Conservation (phyloP, 257 asterid genomes). For the Capsicum chinense region DNA sequence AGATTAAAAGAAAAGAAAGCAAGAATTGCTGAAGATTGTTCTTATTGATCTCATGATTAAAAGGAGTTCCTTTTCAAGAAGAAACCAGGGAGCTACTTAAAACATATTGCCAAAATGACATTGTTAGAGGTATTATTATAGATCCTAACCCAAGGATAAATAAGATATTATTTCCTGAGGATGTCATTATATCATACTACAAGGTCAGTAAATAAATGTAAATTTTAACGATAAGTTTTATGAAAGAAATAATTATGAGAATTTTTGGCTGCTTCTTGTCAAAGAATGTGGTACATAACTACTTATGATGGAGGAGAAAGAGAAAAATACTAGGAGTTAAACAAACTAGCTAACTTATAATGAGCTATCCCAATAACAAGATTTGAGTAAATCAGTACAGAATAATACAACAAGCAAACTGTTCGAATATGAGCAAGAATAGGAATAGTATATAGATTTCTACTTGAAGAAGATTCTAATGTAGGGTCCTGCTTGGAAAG, state of each 20-base stretch:
- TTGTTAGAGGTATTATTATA: neutral
- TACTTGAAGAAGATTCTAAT: too few species aligned
- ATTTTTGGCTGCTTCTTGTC: neutral
- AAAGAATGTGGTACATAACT: neutral
- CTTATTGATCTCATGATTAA: slow-evolving; percentile 5
- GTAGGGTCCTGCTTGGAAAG: too few species aligned
- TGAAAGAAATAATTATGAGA: neutral
- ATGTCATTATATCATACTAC: slow-evolving; percentile 6
- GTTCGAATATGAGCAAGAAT: too few species aligned
- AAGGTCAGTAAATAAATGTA: neutral
- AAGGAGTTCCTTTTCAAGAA: slow-evolving; percentile 7
- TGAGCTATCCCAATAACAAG: neutral
- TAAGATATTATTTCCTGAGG: slow-evolving; percentile 11
- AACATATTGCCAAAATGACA: slow-evolving; percentile 22
- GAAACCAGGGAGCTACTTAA: slow-evolving; percentile 15
- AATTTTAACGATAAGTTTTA: slow-evolving; percentile 1
- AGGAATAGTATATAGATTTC: too few species aligned
- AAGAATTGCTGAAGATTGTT: neutral
- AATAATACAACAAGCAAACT: slow-evolving; percentile 10
- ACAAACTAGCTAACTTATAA: neutral
- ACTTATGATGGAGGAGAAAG: neutral
- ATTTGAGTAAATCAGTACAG: neutral
- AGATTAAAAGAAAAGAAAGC: neutral
- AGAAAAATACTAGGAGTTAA: neutral
- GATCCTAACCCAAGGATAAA: slow-evolving; percentile 2